Evolutionary conservation across 2,329 filamentous ascomycete genomes (phyloP), one percentile per base, ranked within the genome.

Genomic region (Chlorencoelia australis): DNA sequence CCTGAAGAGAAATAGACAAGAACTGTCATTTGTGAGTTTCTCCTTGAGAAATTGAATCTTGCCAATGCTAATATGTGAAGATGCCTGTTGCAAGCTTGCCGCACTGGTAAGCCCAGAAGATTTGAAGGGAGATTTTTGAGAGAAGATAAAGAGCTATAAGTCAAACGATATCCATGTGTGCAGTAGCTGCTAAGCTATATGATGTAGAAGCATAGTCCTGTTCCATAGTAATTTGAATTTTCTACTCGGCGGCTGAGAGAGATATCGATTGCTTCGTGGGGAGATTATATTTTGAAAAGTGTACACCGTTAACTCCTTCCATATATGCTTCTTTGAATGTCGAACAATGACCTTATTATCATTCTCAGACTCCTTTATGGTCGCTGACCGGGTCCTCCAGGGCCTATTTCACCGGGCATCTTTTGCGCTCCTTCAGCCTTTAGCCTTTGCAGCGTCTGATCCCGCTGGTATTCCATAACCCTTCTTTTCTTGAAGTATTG

Each of bases 401-500:
- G 44, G 13, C 39, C 43, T 38, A 55, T 35, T 13, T 50, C 41
- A 3, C 51, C 51, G 2, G 52, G 49, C 57, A 84, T 68, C 59
- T 72, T 68, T 45, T 71, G 66, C 9, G 82, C 84, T 45, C 82
- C 82, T 58, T 89, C 80, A 30, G 69, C 71, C 56, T 81, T 71
- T 51, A 94, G 73, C 56, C 76, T 75, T 51, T 82, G 79, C 46
- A 94, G 66, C 16, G 85, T 82, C 62, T 79, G 69, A 54, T 83
- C 80, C 62, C 89, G 86, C 52, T 94, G 83, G 55, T 83, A 73
- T 51, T 98, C 91, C 63, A 93, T 89, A 22, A 96, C 85, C 53
- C 91, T 73, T 64, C 87, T 82, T 62, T 95, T 88, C 68, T 96
- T 95, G 65, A 98, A 98, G 62, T 98, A 96, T 63, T 87, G 86